phyloP scores from a whole-genome alignment of 2,329 filamentous ascomycete species.

The Exutisphaerella laricina region DNA sequence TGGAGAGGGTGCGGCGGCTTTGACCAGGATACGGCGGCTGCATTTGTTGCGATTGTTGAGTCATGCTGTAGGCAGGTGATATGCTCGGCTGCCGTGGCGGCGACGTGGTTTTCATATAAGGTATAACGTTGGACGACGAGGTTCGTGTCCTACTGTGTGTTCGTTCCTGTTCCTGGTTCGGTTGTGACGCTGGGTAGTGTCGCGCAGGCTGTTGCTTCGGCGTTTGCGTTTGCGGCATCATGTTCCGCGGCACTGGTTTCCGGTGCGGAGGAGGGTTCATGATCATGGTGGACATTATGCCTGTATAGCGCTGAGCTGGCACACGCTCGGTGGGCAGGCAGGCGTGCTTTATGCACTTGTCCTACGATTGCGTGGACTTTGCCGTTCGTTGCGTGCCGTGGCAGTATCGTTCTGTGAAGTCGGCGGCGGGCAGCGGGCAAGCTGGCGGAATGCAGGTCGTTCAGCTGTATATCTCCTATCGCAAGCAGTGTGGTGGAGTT shows the following conservation, averaged over 20 bases:
- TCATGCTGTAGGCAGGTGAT: constrained; percentile 21
- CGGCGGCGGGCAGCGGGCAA: background rate
- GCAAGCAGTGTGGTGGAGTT: constrained; percentile 1
- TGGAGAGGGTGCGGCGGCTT: constrained; percentile 57
- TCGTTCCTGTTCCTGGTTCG: constrained; percentile 11
- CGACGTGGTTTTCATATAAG: constrained; percentile 21
- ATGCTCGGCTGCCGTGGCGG: constrained; percentile 15
- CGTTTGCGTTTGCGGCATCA: too few relatives aligned
- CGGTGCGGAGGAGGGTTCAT: constrained; percentile 6
- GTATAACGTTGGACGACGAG: constrained; percentile 24
- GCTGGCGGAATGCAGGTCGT: background rate
- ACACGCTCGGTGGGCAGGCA: too few relatives aligned
- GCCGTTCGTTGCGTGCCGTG: too few relatives aligned
- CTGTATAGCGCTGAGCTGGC: background rate
- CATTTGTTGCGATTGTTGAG: constrained; percentile 12
- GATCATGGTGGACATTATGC: constrained; percentile 9
- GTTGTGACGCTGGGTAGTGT: background rate
- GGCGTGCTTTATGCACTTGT: background rate
- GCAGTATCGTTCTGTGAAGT: too few relatives aligned
- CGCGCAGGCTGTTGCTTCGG: constrained; percentile 12
- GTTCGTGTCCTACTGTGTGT: constrained; percentile 46
- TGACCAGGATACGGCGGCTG: constrained; percentile 15
- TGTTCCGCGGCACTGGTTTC: too few relatives aligned
- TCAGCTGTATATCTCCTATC: constrained; percentile 2
- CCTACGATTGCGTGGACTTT: background rate